A percentile compares a stretch with the other conserved stretches of the same genome.
Conservation (phyloP, 1,284 basidiomycete genomes). For the Cryptococcus floricola region DNA sequence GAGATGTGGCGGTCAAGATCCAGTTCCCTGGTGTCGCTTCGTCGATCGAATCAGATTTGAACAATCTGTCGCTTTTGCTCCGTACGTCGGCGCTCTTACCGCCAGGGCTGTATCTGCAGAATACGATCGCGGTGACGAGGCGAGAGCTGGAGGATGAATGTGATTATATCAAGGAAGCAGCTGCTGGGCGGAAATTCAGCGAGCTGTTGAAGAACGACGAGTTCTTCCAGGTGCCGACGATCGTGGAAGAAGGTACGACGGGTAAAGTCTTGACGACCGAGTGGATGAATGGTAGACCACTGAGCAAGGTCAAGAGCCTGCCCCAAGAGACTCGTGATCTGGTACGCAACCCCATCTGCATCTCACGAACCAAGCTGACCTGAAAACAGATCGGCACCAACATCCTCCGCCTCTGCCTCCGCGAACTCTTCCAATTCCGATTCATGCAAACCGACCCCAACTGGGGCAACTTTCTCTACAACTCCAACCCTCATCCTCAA, state of each 20-base stretch:
- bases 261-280: conserved; percentile 85
- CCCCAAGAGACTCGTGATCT: conserved; percentile 69
- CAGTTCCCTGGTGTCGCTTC: conserved; percentile 90
- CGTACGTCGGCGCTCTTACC: conserved; percentile 77
- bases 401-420: conserved; percentile 80
- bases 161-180: conserved; percentile 83
- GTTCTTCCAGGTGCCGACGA: conserved; percentile 79
- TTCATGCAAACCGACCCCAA: conserved; percentile 99
- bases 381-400: conserved; percentile 69
- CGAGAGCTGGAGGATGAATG: conserved; percentile 93
- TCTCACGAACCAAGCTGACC: not conserved
- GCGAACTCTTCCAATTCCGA: conserved; percentile 84
- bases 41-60: conserved; percentile 82
- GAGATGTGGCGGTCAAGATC: conserved; percentile 80
- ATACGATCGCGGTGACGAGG: conserved; percentile 82
- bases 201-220: conserved; percentile 58
- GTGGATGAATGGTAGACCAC: conserved; percentile 72
- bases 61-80: conserved; percentile 79
- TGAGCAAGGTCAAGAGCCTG: conserved; percentile 61
- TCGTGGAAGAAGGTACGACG: conserved; percentile 71
- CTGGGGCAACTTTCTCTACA: conserved; percentile 94
- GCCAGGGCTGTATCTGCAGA: conserved; percentile 81
- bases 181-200: conserved; percentile 64
- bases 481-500: conserved; percentile 44
- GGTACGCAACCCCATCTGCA: conserved; percentile 52